Conservation (phyloP, 352 stramenopile genomes). For the Peronospora farinosa region DNA sequence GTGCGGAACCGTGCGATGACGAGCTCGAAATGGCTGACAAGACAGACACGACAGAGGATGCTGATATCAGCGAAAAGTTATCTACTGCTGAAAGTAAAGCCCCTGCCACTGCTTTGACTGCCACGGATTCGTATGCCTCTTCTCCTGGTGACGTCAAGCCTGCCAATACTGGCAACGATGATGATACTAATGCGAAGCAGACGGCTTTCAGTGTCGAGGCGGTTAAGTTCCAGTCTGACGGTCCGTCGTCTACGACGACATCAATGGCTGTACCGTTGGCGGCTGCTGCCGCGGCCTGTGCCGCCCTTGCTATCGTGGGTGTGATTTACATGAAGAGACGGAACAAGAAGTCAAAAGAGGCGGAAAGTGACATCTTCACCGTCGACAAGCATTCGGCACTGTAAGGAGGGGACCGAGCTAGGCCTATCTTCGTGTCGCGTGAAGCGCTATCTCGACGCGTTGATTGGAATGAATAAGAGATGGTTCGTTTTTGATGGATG, state of each 20-base stretch:
- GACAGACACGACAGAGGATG: neutral
- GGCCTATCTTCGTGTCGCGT: conserved; percentile 23
- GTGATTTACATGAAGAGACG: conserved; percentile 64
- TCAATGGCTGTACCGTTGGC: conserved; percentile 18
- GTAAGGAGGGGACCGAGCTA: conserved; percentile 30
- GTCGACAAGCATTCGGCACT: conserved; percentile 72
- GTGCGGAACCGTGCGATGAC: conserved; percentile 11
- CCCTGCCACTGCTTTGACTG: neutral
- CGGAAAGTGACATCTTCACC: conserved; percentile 53
- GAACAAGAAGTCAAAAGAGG: conserved; percentile 44
- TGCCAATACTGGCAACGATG: conserved; percentile 7
- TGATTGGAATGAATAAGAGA: conserved; percentile 34
- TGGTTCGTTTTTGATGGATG: conserved; percentile 11
- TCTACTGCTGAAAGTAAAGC: conserved; percentile 21
- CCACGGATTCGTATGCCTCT: no score
- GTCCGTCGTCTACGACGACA: conserved; percentile 1
- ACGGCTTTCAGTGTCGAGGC: conserved; percentile 30
- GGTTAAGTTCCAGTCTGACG: conserved; percentile 36
- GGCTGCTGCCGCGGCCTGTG: conserved; percentile 32
- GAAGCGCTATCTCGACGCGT: conserved; percentile 24
- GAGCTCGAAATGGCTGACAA: conserved; percentile 8
- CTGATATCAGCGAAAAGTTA: conserved; percentile 18
- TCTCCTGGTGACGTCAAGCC: conserved; percentile 20
- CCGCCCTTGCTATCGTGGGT: conserved; percentile 43
- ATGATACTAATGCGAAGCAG: conserved; percentile 12